Evolutionary conservation across 2,329 filamentous ascomycete genomes (phyloP).

Genomic region (Colletotrichum truncatum): DNA sequence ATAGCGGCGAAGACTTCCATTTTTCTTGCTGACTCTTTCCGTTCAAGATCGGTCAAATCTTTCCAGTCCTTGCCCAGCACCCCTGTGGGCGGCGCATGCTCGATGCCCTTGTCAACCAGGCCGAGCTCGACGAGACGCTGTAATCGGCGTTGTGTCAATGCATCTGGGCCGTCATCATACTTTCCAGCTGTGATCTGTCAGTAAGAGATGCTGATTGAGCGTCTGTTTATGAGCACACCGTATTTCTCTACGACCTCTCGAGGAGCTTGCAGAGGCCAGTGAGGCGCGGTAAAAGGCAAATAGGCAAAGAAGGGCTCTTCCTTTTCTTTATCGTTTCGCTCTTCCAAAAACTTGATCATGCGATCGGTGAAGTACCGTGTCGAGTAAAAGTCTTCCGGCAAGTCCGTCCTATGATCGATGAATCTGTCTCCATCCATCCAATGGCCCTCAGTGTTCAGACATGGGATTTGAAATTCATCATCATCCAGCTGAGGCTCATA

Average conservation of each 20-base stretch:
- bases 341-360: slow-evolving; percentile 50
- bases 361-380: slow-evolving; percentile 52
- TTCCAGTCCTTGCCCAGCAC: slow-evolving; percentile 17
- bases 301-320: slow-evolving; percentile 58
- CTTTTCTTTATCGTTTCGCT: slow-evolving; percentile 47
- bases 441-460: not conserved
- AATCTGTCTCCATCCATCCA: slow-evolving; percentile 55
- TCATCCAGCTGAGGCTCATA: slow-evolving; percentile 53
- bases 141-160: slow-evolving; percentile 52
- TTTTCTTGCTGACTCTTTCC: slow-evolving; percentile 36
- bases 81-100: slow-evolving; percentile 28
- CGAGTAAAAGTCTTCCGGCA: slow-evolving; percentile 55
- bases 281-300: slow-evolving; percentile 60
- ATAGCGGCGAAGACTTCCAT: slow-evolving; percentile 64
- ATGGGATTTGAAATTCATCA: not conserved
- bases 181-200: slow-evolving; percentile 33
- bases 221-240: not conserved
- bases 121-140: slow-evolving; percentile 51
- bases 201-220: not conserved
- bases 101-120: slow-evolving; percentile 43
- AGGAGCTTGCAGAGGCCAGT: slow-evolving; percentile 63
- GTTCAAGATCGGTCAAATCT: slow-evolving; percentile 17
- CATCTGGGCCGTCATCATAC: slow-evolving; percentile 50
- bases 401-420: slow-evolving; percentile 41
- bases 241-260: slow-evolving; percentile 27